phyloP scores from a whole-genome alignment of 352 stramenopile genomes.

The Salisapilia sapeloensis region DNA sequence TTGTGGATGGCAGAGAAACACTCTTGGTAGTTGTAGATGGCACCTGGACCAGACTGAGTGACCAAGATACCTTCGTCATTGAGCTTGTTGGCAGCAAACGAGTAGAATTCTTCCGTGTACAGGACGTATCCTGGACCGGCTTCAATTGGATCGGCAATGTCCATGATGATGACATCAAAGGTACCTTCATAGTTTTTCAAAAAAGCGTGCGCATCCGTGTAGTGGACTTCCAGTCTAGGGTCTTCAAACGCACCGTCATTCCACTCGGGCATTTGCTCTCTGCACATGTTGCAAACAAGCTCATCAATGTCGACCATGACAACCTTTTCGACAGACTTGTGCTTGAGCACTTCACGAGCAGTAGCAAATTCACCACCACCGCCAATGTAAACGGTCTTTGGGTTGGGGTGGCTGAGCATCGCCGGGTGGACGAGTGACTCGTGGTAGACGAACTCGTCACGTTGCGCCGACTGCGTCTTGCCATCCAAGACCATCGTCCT shows the following conservation, averaged over 20 bases:
- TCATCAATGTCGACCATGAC: conserved; percentile 95
- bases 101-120: conserved; percentile 84
- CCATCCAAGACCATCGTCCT: conserved; percentile 92
- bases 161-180: conserved; percentile 93
- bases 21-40: conserved; percentile 80
- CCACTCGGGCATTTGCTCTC: conserved; percentile 89
- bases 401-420: conserved; percentile 74
- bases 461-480: conserved; percentile 87
- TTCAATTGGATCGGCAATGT: conserved; percentile 90
- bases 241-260: conserved; percentile 79
- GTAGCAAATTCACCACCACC: conserved; percentile 89
- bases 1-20: conserved; percentile 91
- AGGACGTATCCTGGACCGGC: conserved; percentile 85
- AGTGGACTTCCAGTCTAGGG: conserved; percentile 82
- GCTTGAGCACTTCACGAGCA: conserved; percentile 82
- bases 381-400: conserved; percentile 86
- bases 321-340: conserved; percentile 86
- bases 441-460: conserved; percentile 92
- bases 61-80: conserved; percentile 83
- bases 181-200: conserved; percentile 67
- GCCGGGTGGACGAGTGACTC: conserved; percentile 89
- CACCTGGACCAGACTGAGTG: conserved; percentile 84
- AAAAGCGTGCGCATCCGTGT: conserved; percentile 83
- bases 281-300: conserved; percentile 86
- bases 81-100: conserved; percentile 72